Percentiles rank a stretch among this genome's conserved stretches.
Conservation (phyloP, 225 moss, liverwort and hornwort genomes). For the Bryum argenteum region DNA sequence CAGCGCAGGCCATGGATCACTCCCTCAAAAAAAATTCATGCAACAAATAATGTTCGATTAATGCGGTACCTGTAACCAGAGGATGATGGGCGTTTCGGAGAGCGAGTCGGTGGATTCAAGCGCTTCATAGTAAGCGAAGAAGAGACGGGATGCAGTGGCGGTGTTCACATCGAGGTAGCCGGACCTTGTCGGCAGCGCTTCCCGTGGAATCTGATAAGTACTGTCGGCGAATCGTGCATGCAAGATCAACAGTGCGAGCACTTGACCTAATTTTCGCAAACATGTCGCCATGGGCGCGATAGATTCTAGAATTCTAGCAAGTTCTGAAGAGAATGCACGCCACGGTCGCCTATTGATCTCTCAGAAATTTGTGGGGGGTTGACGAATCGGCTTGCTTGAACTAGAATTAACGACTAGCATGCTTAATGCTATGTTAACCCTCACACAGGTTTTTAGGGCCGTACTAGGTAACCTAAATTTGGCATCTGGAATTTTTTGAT, state of each 20-base stretch:
- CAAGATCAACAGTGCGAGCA: conserved; percentile 23
- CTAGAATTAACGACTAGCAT: too few relatives aligned
- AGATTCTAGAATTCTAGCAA: background rate
- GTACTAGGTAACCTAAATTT: too few relatives aligned
- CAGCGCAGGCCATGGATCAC: background rate
- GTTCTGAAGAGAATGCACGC: background rate
- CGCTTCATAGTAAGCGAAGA: conserved; percentile 61
- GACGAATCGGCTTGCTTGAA: too few relatives aligned
- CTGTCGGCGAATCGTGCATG: conserved; percentile 4
- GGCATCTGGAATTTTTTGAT: too few relatives aligned
- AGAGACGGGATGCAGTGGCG: conserved; percentile 39
- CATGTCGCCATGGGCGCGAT: conserved; percentile 2
- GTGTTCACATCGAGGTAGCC: conserved; percentile 53
- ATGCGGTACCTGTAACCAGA: conserved; percentile 49
- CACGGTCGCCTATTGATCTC: too few relatives aligned
- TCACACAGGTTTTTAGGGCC: too few relatives aligned
- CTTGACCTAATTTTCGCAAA: background rate
- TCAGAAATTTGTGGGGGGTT: too few relatives aligned
- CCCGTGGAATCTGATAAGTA: conserved; percentile 29
- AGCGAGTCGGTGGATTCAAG: conserved; percentile 32
- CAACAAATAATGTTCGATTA: background rate
- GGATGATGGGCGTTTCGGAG: conserved; percentile 43
- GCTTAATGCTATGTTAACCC: too few relatives aligned
- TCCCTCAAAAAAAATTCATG: too few relatives aligned
- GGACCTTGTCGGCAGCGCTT: conserved; percentile 49